Percentiles rank a stretch among this genome's conserved stretches.
Conservation (phyloP, 2,329 filamentous ascomycete genomes). For the Xylaria arbuscula region DNA sequence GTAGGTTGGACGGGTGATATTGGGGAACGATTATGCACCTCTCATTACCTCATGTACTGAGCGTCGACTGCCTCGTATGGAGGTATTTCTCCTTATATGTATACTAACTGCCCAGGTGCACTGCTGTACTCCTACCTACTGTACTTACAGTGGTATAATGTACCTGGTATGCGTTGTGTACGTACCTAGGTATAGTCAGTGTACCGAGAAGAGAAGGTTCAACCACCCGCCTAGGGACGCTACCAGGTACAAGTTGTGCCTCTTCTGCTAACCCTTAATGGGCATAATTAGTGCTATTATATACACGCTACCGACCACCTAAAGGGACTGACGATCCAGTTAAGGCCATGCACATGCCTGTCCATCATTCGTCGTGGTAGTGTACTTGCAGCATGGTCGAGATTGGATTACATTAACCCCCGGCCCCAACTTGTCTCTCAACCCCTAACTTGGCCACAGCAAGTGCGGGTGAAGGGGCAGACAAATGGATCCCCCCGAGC, state of each 20-base stretch:
- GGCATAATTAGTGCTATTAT: slow-evolving; percentile 15
- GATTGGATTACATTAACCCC: slow-evolving; percentile 22
- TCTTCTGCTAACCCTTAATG: slow-evolving; percentile 10
- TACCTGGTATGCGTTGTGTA: no score
- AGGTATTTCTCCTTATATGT: no score
- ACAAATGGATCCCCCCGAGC: slow-evolving; percentile 2
- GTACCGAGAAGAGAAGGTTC: not conserved
- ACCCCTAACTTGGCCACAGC: slow-evolving; percentile 16
- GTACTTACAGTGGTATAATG: no score
- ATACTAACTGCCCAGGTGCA: not conserved
- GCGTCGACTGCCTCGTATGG: no score
- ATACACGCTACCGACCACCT: not conserved
- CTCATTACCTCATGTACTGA: no score
- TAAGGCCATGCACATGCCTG: slow-evolving; percentile 18
- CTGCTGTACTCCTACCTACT: not conserved
- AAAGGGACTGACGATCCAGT: slow-evolving; percentile 13
- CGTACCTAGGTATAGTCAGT: not conserved
- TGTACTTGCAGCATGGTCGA: slow-evolving; percentile 1
- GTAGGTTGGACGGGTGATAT: slow-evolving; percentile 20
- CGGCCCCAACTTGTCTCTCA: slow-evolving; percentile 17
- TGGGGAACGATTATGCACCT: not conserved
- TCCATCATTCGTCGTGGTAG: slow-evolving; percentile 6
- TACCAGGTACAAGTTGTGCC: not conserved
- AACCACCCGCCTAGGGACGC: not conserved
- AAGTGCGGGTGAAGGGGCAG: slow-evolving; percentile 18